These are phyloP conservation scores for Uncinocarpus reesii DNA, from an alignment of 2,329 filamentous ascomycete species.

Conservation along the genomic window DNA sequence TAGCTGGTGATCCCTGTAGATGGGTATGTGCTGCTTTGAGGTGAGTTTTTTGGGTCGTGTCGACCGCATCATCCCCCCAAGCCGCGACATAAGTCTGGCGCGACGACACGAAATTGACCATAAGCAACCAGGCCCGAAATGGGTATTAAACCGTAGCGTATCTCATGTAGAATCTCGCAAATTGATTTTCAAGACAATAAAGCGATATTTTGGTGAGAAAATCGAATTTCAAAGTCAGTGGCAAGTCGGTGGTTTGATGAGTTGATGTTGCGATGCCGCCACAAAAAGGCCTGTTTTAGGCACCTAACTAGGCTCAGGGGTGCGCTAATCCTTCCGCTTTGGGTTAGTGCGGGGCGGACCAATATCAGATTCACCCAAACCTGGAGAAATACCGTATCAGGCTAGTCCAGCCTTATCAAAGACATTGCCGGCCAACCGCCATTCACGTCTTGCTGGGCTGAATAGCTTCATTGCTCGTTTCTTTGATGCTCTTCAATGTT, in stretches of 20 bases:
- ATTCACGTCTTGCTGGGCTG: not conserved
- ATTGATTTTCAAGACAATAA: slow-evolving; percentile 48
- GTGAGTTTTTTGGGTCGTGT: slow-evolving; percentile 63
- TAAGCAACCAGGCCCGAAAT: slow-evolving; percentile 48
- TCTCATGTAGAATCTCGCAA: slow-evolving; percentile 44
- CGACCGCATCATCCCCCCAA: slow-evolving; percentile 37
- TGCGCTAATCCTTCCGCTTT: slow-evolving; percentile 32
- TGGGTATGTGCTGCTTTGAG: slow-evolving; percentile 74
- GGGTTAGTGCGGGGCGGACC: slow-evolving; percentile 36
- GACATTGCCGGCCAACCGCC: not conserved
- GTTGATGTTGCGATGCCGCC: slow-evolving; percentile 38
- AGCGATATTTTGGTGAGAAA: slow-evolving; percentile 39
- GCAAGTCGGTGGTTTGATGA: slow-evolving; percentile 30
- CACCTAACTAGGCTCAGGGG: slow-evolving; percentile 35
- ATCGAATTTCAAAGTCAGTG: slow-evolving; percentile 25
- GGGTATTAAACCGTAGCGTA: slow-evolving; percentile 52
- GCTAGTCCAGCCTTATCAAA: slow-evolving; percentile 10
- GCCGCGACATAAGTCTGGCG: slow-evolving; percentile 38
- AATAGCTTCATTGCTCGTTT: not conserved
- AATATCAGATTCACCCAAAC: slow-evolving; percentile 32
- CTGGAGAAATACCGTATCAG: slow-evolving; percentile 15
- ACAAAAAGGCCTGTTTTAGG: slow-evolving; percentile 33
- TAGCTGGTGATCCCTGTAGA: slow-evolving; percentile 84
- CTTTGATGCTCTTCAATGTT: slow-evolving; percentile 2
- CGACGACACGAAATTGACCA: slow-evolving; percentile 31